phyloP scores from a whole-genome alignment of 768 basidiomycete species.

The Naematelia aurantialba region DNA sequence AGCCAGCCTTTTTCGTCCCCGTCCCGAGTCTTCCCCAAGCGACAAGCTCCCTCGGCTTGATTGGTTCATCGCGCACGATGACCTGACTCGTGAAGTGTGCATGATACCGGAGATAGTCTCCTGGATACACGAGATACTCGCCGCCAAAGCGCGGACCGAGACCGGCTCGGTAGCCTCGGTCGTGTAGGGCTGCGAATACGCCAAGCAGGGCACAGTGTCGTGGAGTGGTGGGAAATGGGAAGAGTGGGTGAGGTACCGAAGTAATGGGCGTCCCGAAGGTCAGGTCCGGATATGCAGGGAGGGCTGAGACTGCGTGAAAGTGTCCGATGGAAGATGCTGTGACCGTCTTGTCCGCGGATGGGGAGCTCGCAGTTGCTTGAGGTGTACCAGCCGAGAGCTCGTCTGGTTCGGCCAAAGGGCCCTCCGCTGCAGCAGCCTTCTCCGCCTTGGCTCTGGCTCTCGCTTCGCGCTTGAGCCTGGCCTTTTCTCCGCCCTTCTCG shows the following conservation, averaged over 20 bases:
- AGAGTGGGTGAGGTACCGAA: slow-evolving; percentile 23
- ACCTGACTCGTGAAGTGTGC: slow-evolving; percentile 91
- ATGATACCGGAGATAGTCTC: slow-evolving; percentile 91
- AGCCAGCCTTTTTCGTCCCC: slow-evolving; percentile 92
- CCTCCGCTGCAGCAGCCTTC: slow-evolving; percentile 16
- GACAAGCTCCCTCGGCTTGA: slow-evolving; percentile 89
- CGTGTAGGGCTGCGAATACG: slow-evolving; percentile 23
- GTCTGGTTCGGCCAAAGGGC: slow-evolving; percentile 5
- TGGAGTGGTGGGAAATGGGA: slow-evolving; percentile 27
- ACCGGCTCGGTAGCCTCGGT: slow-evolving; percentile 27
- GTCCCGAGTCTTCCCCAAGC: slow-evolving; percentile 94
- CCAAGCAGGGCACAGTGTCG: slow-evolving; percentile 24
- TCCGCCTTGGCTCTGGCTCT: slow-evolving; percentile 40
- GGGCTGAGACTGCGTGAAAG: slow-evolving; percentile 33
- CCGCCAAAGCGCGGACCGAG: slow-evolving; percentile 70
- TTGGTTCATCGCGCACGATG: slow-evolving; percentile 57
- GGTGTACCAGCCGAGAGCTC: slow-evolving; percentile 8
- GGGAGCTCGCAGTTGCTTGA: background rate
- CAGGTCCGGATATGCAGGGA: slow-evolving; percentile 18
- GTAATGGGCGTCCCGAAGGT: slow-evolving; percentile 20
- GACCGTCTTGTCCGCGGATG: background rate
- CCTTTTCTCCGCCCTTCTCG: slow-evolving; percentile 58
- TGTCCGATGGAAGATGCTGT: slow-evolving; percentile 8
- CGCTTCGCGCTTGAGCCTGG: slow-evolving; percentile 67
- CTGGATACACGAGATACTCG: slow-evolving; percentile 94